phyloP scores from a whole-genome alignment of 306 rosid genomes.

The Quercus cerris region DNA sequence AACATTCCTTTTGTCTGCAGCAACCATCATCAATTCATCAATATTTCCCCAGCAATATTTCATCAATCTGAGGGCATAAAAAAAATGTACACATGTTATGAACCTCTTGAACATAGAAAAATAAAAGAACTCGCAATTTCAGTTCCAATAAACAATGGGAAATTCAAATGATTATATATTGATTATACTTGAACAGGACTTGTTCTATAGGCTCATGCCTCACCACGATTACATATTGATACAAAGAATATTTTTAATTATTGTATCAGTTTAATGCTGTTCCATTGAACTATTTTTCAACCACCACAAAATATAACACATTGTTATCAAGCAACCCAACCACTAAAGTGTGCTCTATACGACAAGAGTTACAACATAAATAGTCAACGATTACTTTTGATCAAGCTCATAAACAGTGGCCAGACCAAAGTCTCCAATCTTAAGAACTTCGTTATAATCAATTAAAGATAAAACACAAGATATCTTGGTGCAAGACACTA shows the following conservation, averaged over 20 bases:
- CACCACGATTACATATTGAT: too few species aligned
- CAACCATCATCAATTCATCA: conserved; percentile 59
- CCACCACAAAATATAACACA: not conserved
- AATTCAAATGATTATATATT: not conserved
- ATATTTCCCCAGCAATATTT: conserved; percentile 48
- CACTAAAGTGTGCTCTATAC: too few species aligned
- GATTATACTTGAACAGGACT: too few species aligned
- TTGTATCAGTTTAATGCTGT: not conserved
- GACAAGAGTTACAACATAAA: too few species aligned
- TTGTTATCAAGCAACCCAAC: not conserved
- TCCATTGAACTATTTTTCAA: not conserved
- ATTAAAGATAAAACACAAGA: too few species aligned
- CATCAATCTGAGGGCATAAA: conserved; percentile 31
- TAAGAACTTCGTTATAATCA: too few species aligned
- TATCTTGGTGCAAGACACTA: too few species aligned
- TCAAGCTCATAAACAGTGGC: too few species aligned
- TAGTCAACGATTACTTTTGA: too few species aligned
- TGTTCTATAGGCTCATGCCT: too few species aligned
- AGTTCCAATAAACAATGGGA: not conserved
- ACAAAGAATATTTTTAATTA: not conserved
- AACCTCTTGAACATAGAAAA: not conserved
- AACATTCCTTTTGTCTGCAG: conserved; percentile 37
- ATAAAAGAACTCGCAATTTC: not conserved
- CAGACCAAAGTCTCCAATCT: too few species aligned
- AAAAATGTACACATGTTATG: not conserved